These are phyloP conservation scores for Vanilla planifolia DNA, from an alignment of 106 monocot genomes.

Conservation along the genomic window DNA sequence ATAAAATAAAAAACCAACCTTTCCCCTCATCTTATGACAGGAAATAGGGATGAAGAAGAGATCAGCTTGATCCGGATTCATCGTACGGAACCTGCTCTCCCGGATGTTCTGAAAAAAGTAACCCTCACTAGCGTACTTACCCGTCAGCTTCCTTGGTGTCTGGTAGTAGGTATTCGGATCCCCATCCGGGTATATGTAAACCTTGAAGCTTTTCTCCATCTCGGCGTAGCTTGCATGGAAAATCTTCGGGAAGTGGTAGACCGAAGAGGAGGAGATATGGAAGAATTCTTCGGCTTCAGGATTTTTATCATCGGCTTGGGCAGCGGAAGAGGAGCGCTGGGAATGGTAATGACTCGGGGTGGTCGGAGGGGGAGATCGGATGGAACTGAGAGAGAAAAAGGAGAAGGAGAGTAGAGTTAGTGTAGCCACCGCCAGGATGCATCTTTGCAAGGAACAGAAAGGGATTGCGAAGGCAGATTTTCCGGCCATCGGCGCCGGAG, in stretches of 20 bases:
- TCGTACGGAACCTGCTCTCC: conserved; percentile 71
- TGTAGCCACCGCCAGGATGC: conserved; percentile 37
- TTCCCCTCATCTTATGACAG: conserved; percentile 93
- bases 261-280: conserved; percentile 15
- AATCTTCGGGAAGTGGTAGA: conserved; percentile 69
- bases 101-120: conserved; percentile 97
- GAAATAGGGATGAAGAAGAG: conserved; percentile 94
- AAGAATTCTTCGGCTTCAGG: neutral
- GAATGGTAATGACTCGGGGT: conserved; percentile 1
- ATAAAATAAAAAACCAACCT: conserved; percentile 32
- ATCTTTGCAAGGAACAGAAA: conserved; percentile 22
- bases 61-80: conserved; percentile 77
- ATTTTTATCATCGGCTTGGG: neutral
- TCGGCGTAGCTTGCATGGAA: conserved; percentile 55
- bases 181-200: conserved; percentile 86
- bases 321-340: conserved; percentile 3
- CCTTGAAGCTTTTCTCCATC: conserved; percentile 78
- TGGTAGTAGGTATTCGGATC: conserved; percentile 85
- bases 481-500: conserved; percentile 25
- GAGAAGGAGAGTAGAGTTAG: conserved; percentile 50
- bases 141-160: conserved; percentile 93
- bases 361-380: conserved; percentile 25
- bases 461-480: conserved; percentile 10
- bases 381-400: conserved; percentile 61
- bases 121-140: conserved; percentile 96